These are phyloP conservation scores for Fusarium incarnatum DNA, from an alignment of 2,329 filamentous ascomycete genomes.

Conservation along the genomic window DNA sequence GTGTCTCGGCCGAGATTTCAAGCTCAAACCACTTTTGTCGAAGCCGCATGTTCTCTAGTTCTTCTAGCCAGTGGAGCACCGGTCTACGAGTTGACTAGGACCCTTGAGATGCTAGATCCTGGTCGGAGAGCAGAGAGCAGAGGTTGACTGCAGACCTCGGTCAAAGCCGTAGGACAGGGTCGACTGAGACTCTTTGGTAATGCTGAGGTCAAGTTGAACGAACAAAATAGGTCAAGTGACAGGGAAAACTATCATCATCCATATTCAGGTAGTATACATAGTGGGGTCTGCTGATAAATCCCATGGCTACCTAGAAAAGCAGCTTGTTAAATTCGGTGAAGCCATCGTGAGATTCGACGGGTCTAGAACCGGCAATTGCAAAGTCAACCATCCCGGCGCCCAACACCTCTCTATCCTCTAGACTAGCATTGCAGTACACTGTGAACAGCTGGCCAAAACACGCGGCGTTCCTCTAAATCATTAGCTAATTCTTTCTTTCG, in stretches of 20 bases:
- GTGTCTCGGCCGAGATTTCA: slow-evolving; percentile 42
- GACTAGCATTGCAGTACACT: slow-evolving; percentile 27
- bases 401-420: slow-evolving; percentile 32
- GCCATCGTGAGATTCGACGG: slow-evolving; percentile 36
- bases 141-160: not conserved
- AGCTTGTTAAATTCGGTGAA: slow-evolving; percentile 25
- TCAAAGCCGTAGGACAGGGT: slow-evolving; percentile 1
- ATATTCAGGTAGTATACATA: slow-evolving; percentile 8
- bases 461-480: slow-evolving; percentile 13
- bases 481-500: slow-evolving; percentile 20
- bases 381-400: slow-evolving; percentile 11
- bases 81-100: slow-evolving; percentile 5
- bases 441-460: slow-evolving; percentile 32
- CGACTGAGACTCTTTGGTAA: slow-evolving; percentile 8
- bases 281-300: slow-evolving; percentile 33
- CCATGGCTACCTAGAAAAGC: slow-evolving; percentile 4
- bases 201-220: not conserved
- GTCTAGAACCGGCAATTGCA: slow-evolving; percentile 34
- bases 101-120: slow-evolving; percentile 4
- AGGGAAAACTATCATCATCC: slow-evolving; percentile 1
- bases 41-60: slow-evolving; percentile 33
- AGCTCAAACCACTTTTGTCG: slow-evolving; percentile 33
- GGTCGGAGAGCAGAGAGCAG: not conserved
- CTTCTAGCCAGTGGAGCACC: slow-evolving; percentile 18
- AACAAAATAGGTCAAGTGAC: slow-evolving; percentile 3